Conservation (phyloP, 2,329 filamentous ascomycete species). For the Ascocoryne sarcoides region DNA sequence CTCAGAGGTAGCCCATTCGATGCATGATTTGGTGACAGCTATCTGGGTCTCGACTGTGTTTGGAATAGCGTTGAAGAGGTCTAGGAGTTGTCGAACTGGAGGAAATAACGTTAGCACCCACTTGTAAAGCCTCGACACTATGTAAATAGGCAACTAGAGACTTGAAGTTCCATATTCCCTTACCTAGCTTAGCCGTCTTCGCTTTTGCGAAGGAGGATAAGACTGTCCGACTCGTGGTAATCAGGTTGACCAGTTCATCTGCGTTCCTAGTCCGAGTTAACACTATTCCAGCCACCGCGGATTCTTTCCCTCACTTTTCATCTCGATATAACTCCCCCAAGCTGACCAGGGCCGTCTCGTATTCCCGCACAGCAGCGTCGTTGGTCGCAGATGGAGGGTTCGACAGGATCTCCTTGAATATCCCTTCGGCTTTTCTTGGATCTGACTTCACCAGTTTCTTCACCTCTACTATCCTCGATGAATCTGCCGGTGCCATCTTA, state of each 20-base stretch:
- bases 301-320: constrained; percentile 52
- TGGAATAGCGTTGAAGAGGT: constrained; percentile 89
- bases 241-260: constrained; percentile 78
- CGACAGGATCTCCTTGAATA: constrained; percentile 85
- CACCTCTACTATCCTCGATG: constrained; percentile 73
- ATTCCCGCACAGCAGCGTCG: constrained; percentile 82
- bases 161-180: constrained; percentile 31
- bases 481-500: constrained; percentile 50
- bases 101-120: constrained; percentile 4
- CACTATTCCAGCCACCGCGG: constrained; percentile 5
- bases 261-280: constrained; percentile 50
- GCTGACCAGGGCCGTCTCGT: constrained; percentile 79
- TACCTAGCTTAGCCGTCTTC: constrained; percentile 97
- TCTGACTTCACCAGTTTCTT: constrained; percentile 74
- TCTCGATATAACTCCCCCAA: constrained; percentile 91
- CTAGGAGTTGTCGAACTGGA: constrained; percentile 87
- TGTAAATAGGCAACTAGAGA: too few relatives aligned
- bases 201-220: constrained; percentile 97
- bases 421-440: constrained; percentile 72
- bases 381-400: constrained; percentile 73
- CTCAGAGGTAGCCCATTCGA: constrained; percentile 96
- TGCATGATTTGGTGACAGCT: constrained; percentile 93
- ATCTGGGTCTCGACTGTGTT: constrained; percentile 93
- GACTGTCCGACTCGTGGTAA: constrained; percentile 82
- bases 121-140: not conserved